phyloP scores from a whole-genome alignment of 257 asterid species.

The Solanum piurae region DNA sequence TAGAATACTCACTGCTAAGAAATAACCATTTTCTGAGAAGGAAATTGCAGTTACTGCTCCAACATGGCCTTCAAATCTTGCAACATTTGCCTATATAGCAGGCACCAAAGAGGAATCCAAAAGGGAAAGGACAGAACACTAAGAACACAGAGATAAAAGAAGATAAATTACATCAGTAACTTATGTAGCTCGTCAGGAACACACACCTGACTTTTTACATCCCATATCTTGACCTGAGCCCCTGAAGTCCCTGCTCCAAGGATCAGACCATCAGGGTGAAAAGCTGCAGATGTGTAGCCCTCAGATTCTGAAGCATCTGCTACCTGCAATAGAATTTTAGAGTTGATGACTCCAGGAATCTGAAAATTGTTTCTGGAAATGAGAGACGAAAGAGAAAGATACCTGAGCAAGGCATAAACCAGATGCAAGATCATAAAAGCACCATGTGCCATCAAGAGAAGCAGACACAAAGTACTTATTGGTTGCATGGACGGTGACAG shows the following conservation, averaged over 20 bases:
- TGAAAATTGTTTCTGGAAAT: not conserved
- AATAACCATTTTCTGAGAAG: constrained; percentile 97
- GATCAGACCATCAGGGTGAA: constrained; percentile 98
- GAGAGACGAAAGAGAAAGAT: constrained; percentile 9
- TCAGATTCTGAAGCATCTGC: constrained; percentile 59
- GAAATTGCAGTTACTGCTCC: constrained; percentile 85
- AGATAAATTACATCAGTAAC: not conserved
- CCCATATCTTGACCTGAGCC: constrained; percentile 84
- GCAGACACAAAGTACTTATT: constrained; percentile 80
- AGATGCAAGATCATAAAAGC: constrained; percentile 82
- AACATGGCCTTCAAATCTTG: constrained; percentile 73
- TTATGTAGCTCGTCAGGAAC: not conserved
- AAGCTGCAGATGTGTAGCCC: constrained; percentile 85
- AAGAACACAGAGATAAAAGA: not conserved
- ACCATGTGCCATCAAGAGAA: constrained; percentile 92
- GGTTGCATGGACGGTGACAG: constrained; percentile 95
- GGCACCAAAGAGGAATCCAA: not conserved
- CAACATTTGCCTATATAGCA: constrained; percentile 56
- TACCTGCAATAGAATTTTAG: constrained; percentile 38
- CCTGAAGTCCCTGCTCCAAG: constrained; percentile 90
- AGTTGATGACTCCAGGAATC: not conserved
- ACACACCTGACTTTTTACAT: constrained; percentile 87
- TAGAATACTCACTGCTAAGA: constrained; percentile 67
- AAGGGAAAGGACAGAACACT: not conserved
- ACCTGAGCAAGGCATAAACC: constrained; percentile 96